A percentile compares a stretch with the other conserved stretches of the same genome.
Evolutionary conservation across 192 early-diverging fungal genomes (phyloP).

Genomic region (Coemansia sp.): DNA sequence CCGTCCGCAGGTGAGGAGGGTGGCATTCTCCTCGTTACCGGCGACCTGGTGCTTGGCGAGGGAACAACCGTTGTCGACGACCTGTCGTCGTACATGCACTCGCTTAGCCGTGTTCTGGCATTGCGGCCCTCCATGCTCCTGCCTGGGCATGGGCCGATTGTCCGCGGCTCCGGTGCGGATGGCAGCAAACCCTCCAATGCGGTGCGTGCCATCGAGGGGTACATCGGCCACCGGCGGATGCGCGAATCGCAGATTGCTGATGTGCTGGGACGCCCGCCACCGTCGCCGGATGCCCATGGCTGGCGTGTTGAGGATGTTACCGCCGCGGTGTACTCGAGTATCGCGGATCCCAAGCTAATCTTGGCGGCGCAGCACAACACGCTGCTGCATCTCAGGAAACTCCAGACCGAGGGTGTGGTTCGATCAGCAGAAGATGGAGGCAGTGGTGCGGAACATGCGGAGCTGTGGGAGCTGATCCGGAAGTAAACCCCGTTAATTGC

Average conservation of each 20-base stretch:
- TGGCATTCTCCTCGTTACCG: conserved; percentile 62
- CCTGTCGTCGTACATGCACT: conserved; percentile 67
- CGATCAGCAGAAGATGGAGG: not conserved
- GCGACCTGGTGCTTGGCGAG: conserved; percentile 82
- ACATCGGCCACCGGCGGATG: conserved; percentile 73
- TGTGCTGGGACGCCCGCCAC: conserved; percentile 24
- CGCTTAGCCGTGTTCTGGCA: conserved; percentile 57
- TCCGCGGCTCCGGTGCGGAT: conserved; percentile 41
- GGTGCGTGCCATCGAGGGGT: conserved; percentile 63
- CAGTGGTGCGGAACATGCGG: not conserved
- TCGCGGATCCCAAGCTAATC: conserved; percentile 35
- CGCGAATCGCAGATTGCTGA: conserved; percentile 76
- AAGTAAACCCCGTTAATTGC: conserved; percentile 13
- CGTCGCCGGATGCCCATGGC: not conserved
- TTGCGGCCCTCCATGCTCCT: conserved; percentile 55
- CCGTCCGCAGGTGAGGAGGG: no score
- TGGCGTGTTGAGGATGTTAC: conserved; percentile 39
- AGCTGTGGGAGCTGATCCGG: conserved; percentile 24
- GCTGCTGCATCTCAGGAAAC: conserved; percentile 36
- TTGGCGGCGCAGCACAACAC: conserved; percentile 41
- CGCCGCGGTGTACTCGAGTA: conserved; percentile 26
- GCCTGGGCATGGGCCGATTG: conserved; percentile 79
- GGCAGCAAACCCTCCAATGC: conserved; percentile 48
- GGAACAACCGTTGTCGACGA: conserved; percentile 81
- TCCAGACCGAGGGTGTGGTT: conserved; percentile 19